Base-by-base conservation (phyloP, 306 rosid genomes). In the Vigna angularis region DNA sequence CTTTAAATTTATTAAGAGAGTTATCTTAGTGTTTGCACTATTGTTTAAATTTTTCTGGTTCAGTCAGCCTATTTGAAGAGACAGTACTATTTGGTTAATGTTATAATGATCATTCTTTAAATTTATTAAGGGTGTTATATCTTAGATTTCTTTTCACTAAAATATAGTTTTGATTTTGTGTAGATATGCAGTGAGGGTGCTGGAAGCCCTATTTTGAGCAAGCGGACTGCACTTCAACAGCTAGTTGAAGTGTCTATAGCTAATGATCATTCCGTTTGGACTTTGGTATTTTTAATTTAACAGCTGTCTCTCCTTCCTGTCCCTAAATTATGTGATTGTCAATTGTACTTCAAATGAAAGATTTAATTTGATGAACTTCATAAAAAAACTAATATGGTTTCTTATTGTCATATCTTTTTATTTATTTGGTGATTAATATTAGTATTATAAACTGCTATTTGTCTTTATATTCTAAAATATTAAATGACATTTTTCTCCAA, bases 211-310 rank as follows among this genome's bases (percentile, higher is more conserved):
- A 59, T 83, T 66, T 85, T 87, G 64, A 89, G 83, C 65, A 96
- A 88, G 89, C 87, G 51, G 47, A 73, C 77, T 78, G 97, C 98
- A 50, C 93, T 96, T 80, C 97, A 90, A 76, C 98, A 89, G 83
- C 84, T 96, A 78, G 84, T 90, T 52, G 97, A 91, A 87, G 88
- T 90, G 82, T 96, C 99, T 42, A 50, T 79, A 55, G 81, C 81
- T 77, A 93, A 93, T 83, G 96, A 93, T 77, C 75, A 79, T 61
- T 90, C 97, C 74, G 66, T 91, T 78, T 96, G 99, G 99, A 84
- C 86, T 36, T 90, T 88, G 98, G 99, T 89, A 85, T 77, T 84
- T 79, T 67, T 74, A 38, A 66, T 77, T 44, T 59, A 59, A 68
- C 28, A 53, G 50, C 62, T 66, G 36, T 49, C 28, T 49, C 28